Evolutionary conservation across 2,329 filamentous ascomycete species (phyloP), one percentile per base, ranked within the genome.

Genomic region (Whalleya microplaca): DNA sequence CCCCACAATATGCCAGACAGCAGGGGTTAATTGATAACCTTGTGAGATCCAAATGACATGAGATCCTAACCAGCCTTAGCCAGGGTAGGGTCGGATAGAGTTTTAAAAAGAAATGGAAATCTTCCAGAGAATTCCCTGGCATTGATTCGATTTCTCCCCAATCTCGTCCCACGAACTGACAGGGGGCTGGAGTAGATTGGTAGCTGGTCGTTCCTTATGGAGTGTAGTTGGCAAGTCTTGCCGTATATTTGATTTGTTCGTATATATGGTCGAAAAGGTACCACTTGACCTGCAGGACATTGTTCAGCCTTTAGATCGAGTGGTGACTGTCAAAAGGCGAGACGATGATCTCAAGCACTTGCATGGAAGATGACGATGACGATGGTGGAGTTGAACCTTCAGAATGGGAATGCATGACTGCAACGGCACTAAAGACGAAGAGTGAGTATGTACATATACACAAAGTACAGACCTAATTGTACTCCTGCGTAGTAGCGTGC

Each of bases 91-190:
- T 55, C 53, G 54, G 62, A 56, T 59, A 51, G 55, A 56, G 54
- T 51, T 61, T 61, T 59, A 61, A 59, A 61, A 55, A 55, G 50
- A 59, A 61, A 63, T 61, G 47, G 60, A 63, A 64, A 63, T 59
- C 62, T 63, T 63, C 62, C 60, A 64, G 58, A 63, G 55, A 56
- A 56, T 61, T 63, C 58, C 57, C 53, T 63, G 51, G 47, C 49
- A 40, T 54, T 23, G 59, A 51, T 60, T 58, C 43, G 44, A 57
- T 58, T 46, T 29, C 48, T 50, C 27, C 53, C 50, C 43, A 47
- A 57, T 51, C 51, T 53, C 56, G 59, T 55, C 56, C 48, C 46
- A 49, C 48, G 49, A 44, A 40, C 53, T 42, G 48, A 21, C 20
- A 37, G 41, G 51, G 43, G 51, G 46, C 51, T 48, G 50, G 44